Evolutionary conservation across 441 rosid species (phyloP).

Genomic region (Populus tomentosa): DNA sequence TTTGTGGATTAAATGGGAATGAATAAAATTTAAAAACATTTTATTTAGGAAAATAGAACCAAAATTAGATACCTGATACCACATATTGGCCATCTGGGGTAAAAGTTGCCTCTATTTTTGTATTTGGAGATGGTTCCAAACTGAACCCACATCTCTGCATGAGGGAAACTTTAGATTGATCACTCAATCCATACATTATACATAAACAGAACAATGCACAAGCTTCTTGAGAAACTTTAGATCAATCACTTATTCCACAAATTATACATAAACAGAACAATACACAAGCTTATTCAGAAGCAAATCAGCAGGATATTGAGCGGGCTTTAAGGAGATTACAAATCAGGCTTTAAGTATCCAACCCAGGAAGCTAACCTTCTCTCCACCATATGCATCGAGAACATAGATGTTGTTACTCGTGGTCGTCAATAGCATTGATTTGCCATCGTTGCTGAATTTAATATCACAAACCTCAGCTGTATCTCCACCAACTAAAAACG

Average conservation of each 20-base stretch:
- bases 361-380: slow-evolving; percentile 53
- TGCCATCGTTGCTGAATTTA: slow-evolving; percentile 94
- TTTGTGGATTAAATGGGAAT: neutral
- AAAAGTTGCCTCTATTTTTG: slow-evolving; percentile 79
- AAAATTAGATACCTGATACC: slow-evolving; percentile 60
- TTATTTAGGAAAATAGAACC: neutral
- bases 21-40: neutral
- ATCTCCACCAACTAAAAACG: slow-evolving; percentile 95
- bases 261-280: slow-evolving; percentile 1
- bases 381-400: slow-evolving; percentile 93
- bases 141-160: slow-evolving; percentile 84
- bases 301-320: neutral
- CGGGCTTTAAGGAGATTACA: neutral
- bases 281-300: neutral
- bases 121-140: slow-evolving; percentile 81
- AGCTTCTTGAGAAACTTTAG: neutral
- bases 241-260: neutral
- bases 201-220: slow-evolving; percentile 1
- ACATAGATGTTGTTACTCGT: slow-evolving; percentile 72
- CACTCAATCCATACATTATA: neutral
- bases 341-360: neutral
- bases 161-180: slow-evolving; percentile 8
- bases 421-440: slow-evolving; percentile 86
- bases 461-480: slow-evolving; percentile 91
- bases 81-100: slow-evolving; percentile 98